Evolutionary conservation across 768 basidiomycete genomes (phyloP), one percentile per base, ranked within the genome.

Genomic region (Cyathus striatus): DNA sequence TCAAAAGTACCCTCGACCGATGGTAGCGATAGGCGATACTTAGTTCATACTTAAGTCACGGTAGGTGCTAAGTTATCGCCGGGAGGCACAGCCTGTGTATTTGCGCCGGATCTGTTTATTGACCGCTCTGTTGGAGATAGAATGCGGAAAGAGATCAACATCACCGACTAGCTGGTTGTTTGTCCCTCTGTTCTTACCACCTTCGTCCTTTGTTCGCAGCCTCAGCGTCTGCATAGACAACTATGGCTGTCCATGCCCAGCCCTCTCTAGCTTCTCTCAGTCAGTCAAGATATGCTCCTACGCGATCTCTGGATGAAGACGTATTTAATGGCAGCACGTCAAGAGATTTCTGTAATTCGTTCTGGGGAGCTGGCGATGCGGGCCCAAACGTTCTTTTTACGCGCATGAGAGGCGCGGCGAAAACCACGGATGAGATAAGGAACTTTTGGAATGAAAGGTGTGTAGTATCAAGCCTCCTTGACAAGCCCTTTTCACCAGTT

Each of bases 401-500:
- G 17, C 76, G 90, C 50, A 87, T 95, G 82, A 74, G 90, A 5
- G 90, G 86, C 7, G 88, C 86, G 7, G 70, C 76, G 18, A 80
- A 86, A 64, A 93, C 91, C 1, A 83, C 87, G 54, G 94, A 98
- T 41, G 96, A 97, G 53, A 62, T 97, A 36, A 75, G 77, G 54
- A 79, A 71, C 42, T 94, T 89, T 56, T 96, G 92, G 90, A 91
- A 87, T 55, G 94, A 98, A 64, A 76, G 94, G 94, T 95, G 49
- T 43, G 79, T 66, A 17, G 13, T 18, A 18, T 36, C 24, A 10
- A 3, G 6, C 16, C 7, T 12, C 23, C 32, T n/a, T n/a, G n/a
- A n/a, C n/a, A n/a, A n/a, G n/a, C n/a, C n/a, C n/a, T n/a, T n/a
- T n/a, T n/a, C n/a, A n/a, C n/a, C n/a, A n/a, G 82, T 18, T 36